Conservation (phyloP, 345 rosid genomes). For the Jatropha curcas region DNA sequence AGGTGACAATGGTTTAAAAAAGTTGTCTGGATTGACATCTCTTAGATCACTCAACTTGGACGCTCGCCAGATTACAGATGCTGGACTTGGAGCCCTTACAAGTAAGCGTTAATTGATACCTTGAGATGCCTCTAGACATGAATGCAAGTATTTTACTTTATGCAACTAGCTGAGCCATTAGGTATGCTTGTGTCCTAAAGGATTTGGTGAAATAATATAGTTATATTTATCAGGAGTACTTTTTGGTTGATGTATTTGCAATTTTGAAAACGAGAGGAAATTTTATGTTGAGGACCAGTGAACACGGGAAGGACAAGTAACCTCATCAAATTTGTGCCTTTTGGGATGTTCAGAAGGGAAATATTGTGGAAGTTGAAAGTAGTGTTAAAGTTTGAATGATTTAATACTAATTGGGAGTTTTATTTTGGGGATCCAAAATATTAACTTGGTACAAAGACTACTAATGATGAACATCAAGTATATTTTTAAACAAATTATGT, state of each 20-base stretch:
- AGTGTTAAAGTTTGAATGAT: too few species aligned
- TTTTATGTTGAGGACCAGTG: not conserved
- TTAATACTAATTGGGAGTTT: not conserved
- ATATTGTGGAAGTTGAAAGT: not conserved
- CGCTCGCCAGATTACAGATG: slow-evolving; percentile 73
- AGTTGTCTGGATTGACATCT: slow-evolving; percentile 64
- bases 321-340: not conserved
- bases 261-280: not conserved
- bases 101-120: slow-evolving; percentile 39
- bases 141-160: not conserved
- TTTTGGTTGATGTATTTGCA: not conserved
- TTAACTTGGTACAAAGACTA: too few species aligned
- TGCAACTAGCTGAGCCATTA: not conserved
- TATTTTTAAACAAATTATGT: too few species aligned
- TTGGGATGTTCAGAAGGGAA: not conserved
- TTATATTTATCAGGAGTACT: not conserved
- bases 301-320: not conserved
- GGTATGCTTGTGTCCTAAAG: not conserved
- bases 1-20: slow-evolving; percentile 61
- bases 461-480: too few species aligned
- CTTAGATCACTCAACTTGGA: slow-evolving; percentile 80
- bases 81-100: slow-evolving; percentile 80
- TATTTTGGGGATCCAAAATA: not conserved
- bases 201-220: not conserved
- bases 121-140: not conserved